Percentiles rank a stretch among this genome's conserved stretches.
phyloP scores from a whole-genome alignment of 805 yeast genomes.

The Saccharomycopsis vini region DNA sequence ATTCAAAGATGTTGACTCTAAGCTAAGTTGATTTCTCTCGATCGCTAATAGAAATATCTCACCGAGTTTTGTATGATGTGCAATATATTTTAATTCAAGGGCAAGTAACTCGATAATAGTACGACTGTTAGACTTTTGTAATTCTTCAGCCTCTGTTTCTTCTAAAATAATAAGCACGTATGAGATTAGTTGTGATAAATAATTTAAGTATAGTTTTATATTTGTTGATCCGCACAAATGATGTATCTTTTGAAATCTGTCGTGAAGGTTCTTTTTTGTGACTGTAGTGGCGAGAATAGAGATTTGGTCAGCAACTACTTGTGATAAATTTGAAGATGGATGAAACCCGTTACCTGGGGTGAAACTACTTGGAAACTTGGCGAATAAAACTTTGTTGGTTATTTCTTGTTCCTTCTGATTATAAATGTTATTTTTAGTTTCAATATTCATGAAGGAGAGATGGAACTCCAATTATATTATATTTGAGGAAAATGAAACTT shows the following conservation, averaged over 20 bases:
- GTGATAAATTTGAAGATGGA: background rate
- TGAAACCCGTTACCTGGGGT: slow-evolving; percentile 3
- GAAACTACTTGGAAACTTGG: slow-evolving; percentile 4
- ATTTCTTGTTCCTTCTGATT: background rate
- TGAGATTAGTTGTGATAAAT: slow-evolving; percentile 25
- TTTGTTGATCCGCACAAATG: slow-evolving; percentile 32
- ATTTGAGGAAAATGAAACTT: background rate
- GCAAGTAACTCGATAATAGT: slow-evolving; percentile 19
- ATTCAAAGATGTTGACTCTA: background rate
- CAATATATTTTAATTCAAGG: slow-evolving; percentile 22
- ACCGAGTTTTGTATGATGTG: slow-evolving; percentile 17
- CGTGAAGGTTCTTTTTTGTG: slow-evolving; percentile 32
- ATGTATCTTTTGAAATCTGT: slow-evolving; percentile 37
- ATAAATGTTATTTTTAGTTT: background rate
- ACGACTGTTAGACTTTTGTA: background rate
- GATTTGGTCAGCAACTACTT: slow-evolving; percentile 43
- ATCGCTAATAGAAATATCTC: slow-evolving; percentile 11
- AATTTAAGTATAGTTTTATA: slow-evolving; percentile 24
- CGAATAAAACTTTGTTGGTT: background rate
- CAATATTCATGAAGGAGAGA: background rate
- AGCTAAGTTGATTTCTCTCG: slow-evolving; percentile 4
- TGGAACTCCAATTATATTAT: no score
- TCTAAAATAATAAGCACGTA: slow-evolving; percentile 4
- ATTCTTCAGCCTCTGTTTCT: no score
- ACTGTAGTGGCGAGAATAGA: slow-evolving; percentile 41